These are phyloP conservation scores for Solioccasus polychromus DNA, from an alignment of 768 basidiomycete species.

Conservation along the genomic window DNA sequence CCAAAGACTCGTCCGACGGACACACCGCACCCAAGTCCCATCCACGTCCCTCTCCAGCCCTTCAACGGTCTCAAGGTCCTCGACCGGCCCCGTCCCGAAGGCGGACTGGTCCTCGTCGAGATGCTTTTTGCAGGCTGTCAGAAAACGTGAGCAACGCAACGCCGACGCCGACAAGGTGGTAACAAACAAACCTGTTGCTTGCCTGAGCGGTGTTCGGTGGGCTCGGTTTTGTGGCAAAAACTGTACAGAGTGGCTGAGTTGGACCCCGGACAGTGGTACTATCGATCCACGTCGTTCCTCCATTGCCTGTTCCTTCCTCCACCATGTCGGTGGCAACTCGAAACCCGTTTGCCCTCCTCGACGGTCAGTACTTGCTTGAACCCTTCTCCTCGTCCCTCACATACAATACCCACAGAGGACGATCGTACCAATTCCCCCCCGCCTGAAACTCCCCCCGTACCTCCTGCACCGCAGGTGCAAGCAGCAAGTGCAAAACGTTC, in stretches of 20 bases:
- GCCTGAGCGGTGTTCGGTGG: neutral
- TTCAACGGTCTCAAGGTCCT: conserved; percentile 88
- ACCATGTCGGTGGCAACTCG: conserved; percentile 86
- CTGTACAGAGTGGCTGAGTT: conserved; percentile 45
- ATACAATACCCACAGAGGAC: conserved; percentile 38
- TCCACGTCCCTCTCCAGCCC: conserved; percentile 71
- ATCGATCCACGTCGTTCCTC: too few relatives aligned
- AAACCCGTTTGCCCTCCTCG: conserved; percentile 84
- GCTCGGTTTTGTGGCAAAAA: conserved; percentile 30
- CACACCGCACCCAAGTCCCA: conserved; percentile 89
- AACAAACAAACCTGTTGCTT: conserved; percentile 45
- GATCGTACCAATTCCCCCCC: conserved; percentile 39
- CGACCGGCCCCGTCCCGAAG: conserved; percentile 67
- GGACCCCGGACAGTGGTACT: conserved; percentile 40
- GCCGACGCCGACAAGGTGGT: neutral
- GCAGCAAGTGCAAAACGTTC: conserved; percentile 45
- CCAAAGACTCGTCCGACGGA: conserved; percentile 58
- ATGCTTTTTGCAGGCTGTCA: conserved; percentile 77
- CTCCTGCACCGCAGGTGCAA: conserved; percentile 28
- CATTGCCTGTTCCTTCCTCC: conserved; percentile 7
- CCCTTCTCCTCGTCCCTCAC: neutral
- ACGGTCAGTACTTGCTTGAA: conserved; percentile 53
- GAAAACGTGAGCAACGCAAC: neutral
- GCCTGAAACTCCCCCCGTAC: conserved; percentile 28
- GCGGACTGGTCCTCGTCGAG: conserved; percentile 82